phyloP scores from a whole-genome alignment of 371 early-diverging fungal genomes.

The Mortierella sp. region DNA sequence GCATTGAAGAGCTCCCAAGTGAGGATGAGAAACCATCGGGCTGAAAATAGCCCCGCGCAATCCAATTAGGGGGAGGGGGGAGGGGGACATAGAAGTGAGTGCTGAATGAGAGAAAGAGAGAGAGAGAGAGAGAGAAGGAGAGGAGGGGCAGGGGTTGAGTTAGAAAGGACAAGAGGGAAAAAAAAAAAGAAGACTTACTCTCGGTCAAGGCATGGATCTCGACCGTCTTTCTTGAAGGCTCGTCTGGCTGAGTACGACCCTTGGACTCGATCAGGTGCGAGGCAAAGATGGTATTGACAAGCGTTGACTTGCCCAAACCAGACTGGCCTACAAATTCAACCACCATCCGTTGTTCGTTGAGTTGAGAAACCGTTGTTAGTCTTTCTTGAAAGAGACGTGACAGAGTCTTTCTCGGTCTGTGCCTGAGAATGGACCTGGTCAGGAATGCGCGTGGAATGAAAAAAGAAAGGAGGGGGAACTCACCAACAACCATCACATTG shows the following conservation, averaged over 20 bases:
- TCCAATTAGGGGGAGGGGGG: background rate
- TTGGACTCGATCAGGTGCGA: constrained; percentile 82
- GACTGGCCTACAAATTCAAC: constrained; percentile 76
- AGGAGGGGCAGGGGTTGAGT: background rate
- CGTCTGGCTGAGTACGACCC: constrained; percentile 72
- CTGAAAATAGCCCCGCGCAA: background rate
- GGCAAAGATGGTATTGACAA: constrained; percentile 92
- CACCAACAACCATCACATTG: constrained; percentile 91
- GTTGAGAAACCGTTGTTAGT: background rate
- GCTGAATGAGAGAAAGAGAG: background rate
- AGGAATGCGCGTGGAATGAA: background rate
- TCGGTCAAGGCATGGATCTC: constrained; percentile 83
- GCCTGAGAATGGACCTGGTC: background rate
- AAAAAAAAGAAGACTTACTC: constrained; percentile 49
- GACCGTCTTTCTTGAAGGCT: constrained; percentile 78
- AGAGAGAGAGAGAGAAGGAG: background rate
- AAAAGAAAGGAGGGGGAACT: constrained; percentile 1
- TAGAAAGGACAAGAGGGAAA: background rate
- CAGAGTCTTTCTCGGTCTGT: too few relatives aligned
- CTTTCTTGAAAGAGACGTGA: background rate
- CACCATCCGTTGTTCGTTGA: background rate
- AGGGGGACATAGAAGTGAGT: background rate
- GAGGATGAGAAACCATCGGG: background rate
- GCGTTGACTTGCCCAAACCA: constrained; percentile 97
- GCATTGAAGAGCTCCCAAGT: background rate